Base-by-base conservation (phyloP, 768 basidiomycete species). In the Pleurotus cornucopiae region DNA sequence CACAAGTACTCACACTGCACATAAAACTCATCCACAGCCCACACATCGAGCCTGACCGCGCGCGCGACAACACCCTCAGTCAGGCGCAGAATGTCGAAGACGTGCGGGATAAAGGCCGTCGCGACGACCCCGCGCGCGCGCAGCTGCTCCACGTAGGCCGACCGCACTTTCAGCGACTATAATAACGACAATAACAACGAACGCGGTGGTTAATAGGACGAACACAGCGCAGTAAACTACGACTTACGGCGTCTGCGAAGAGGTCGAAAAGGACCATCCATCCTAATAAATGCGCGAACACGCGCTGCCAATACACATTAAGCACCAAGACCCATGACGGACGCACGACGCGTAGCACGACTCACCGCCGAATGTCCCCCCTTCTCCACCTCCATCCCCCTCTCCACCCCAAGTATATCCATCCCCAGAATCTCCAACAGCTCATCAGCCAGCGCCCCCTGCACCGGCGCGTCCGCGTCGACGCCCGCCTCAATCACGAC, bases 261-360 rank as follows among this genome's bases (percentile, higher is more conserved):
- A 89, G 74, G 63, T 94, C 91, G 59, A 97, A 87, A 1, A 86
- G 66, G n/a, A 92, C 72, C 86, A 95, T 90, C 94, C 94, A 97
- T 2, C 80, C 82, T 6, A 97, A 78, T n/a, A 97, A 71, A 59
- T 83, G 81, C 3, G 86, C 84, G 58, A 90, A 84, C 1, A 80
- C 65, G 48, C 73, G 76, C 76, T 77, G 46, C 13, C 37, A n/a
- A 51, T 20, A 20, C 21, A 38, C 34, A 26, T 11, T 53, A n/a
- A 54, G 25, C 6, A 20, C 13, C 37, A 18, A 51, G 52, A 45
- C 41, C 20, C 20, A 2, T 20, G 20, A 60, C 4, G 47, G 23
- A 3, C 13, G 16, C 1, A 38, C 20, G 20, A 20, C 20, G 18
- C 25, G 6, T 13, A 23, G 25, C 30, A 23, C 16, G 20, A 58